These are phyloP conservation scores for Stagonosporopsis tanaceti DNA, from an alignment of 2,329 filamentous ascomycete species.

Conservation along the genomic window DNA sequence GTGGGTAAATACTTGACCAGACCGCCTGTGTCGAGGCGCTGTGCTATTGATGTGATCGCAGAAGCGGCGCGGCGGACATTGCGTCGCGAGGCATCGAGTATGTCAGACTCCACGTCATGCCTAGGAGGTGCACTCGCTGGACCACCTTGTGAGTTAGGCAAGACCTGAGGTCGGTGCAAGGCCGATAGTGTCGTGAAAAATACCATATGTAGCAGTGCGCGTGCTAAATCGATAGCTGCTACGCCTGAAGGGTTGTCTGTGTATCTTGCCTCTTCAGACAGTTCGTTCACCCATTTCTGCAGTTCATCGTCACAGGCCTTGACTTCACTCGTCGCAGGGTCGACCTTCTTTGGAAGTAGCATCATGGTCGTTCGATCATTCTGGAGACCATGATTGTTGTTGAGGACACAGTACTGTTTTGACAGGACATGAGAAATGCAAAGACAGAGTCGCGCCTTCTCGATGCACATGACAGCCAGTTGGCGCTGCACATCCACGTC, in stretches of 20 bases:
- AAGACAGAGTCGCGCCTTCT: conserved; percentile 88
- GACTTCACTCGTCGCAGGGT: conserved; percentile 82
- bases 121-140: conserved; percentile 54
- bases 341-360: conserved; percentile 86
- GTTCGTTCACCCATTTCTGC: conserved; percentile 75
- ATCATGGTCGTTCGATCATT: conserved; percentile 82
- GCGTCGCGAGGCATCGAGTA: conserved; percentile 82
- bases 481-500: conserved; percentile 78
- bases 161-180: conserved; percentile 87
- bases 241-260: conserved; percentile 67
- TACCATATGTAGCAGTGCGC: conserved; percentile 90
- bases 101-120: conserved; percentile 60
- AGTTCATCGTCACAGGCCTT: conserved; percentile 81
- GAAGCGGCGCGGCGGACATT: conserved; percentile 84
- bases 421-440: conserved; percentile 89
- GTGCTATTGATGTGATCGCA: conserved; percentile 85
- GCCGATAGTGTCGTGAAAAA: conserved; percentile 92
- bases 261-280: conserved; percentile 77
- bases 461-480: conserved; percentile 86
- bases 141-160: conserved; percentile 72
- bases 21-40: conserved; percentile 74
- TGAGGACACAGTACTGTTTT: conserved; percentile 90
- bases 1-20: conserved; percentile 85
- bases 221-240: conserved; percentile 70
- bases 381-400: conserved; percentile 76